Evolutionary conservation across 768 basidiomycete species (phyloP).

Genomic region (Pisolithus orientalis): DNA sequence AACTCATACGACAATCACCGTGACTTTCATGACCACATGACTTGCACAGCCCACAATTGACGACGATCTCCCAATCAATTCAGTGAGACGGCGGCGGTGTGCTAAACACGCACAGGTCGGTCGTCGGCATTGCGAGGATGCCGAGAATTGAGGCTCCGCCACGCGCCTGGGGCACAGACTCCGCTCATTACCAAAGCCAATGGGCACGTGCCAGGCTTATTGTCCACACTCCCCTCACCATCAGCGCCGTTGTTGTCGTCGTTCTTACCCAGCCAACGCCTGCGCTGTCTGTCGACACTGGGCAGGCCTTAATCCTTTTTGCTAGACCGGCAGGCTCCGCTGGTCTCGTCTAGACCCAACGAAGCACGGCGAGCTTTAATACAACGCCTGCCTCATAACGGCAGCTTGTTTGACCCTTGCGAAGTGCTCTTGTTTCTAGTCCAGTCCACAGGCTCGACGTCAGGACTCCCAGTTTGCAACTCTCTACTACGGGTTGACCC

Average conservation of each 20-base stretch:
- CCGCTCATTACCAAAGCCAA: background rate
- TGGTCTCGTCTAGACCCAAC: conserved; percentile 85
- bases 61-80: too few relatives aligned
- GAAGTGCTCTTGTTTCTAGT: conserved; percentile 50
- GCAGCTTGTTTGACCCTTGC: background rate
- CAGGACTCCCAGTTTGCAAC: conserved; percentile 29
- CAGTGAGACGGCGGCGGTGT: background rate
- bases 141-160: conserved; percentile 17
- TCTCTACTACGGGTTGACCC: conserved; percentile 16
- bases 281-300: background rate
- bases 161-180: too few relatives aligned
- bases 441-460: conserved; percentile 58
- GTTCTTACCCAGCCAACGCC: background rate
- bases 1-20: too few relatives aligned
- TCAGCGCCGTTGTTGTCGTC: conserved; percentile 2
- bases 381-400: background rate
- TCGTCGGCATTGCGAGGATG: background rate
- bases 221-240: conserved; percentile 3
- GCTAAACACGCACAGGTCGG: background rate
- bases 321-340: conserved; percentile 93
- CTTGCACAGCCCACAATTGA: too few relatives aligned
- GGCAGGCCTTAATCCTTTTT: conserved; percentile 25
- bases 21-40: too few relatives aligned
- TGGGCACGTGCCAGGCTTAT: background rate
- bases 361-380: conserved; percentile 6